Evolutionary conservation across 129 eudicot genomes (phyloP), one percentile per base, ranked within the genome.

Genomic region (Deinandra increscens): DNA sequence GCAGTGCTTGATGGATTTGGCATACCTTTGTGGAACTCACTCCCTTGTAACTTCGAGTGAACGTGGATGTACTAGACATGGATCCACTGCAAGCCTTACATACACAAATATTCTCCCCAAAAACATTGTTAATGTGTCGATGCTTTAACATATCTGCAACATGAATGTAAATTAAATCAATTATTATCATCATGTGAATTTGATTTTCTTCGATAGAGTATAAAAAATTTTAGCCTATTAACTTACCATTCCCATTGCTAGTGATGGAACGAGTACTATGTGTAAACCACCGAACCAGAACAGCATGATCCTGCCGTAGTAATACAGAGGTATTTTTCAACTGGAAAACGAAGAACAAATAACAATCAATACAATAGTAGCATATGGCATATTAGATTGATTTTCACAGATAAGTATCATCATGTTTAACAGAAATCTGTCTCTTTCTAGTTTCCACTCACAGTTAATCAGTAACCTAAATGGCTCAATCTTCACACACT

Each of bases 281-380:
- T 18, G 82, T 36, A 88, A 88, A 79, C 78, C 86, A 85, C 55
- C 91, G 87, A 19, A 71, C 82, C 77, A 84, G 23, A 72, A 67
- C 33, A 10, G 78, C 85, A 71, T 74, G 82, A 71, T 82, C 91
- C 80, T 82, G 77, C 63, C 77, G 69, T 75, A 78, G 22, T 33
- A 68, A 58, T 20, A 81, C 74, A 13, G 82, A 44, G 67, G 80
- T 77, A 69, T 51, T 78, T 73, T 77, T 82, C 64, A 80, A 64
- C 95, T 88, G 90, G 22, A 84, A 31, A 64, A 34, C n/a, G n/a
- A 45, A 5, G 36, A 19, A 70, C 44, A 69, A 65, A 56, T 38
- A 60, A 15, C 4, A 31, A 71, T 55, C 13, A 76, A 3, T 31
- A n/a, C 50, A 41, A n/a, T 50, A 26, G 46, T 45, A 68, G 15